A percentile compares a stretch with the other conserved stretches of the same genome.
Conservation (phyloP, 495 filamentous ascomycete genomes). For the Acidomyces sp. region DNA sequence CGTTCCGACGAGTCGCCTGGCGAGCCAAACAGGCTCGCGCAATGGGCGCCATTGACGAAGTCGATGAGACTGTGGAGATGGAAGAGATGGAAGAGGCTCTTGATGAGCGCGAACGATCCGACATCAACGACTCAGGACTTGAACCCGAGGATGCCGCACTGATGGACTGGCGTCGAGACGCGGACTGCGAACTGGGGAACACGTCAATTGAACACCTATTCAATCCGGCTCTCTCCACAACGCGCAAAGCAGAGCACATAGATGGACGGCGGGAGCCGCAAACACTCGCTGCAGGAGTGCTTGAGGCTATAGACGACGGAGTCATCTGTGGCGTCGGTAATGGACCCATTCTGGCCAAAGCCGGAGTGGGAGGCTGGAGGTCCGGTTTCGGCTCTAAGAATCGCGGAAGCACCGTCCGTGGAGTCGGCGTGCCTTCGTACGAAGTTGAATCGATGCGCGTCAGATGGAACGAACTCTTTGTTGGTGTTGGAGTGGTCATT, state of each 20-base stretch:
- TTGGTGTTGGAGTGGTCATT: slow-evolving; percentile 11
- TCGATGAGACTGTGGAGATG: slow-evolving; percentile 47
- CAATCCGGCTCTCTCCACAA: slow-evolving; percentile 47
- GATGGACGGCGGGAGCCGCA: slow-evolving; percentile 44
- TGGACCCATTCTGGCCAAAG: slow-evolving; percentile 47
- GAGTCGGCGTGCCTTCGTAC: slow-evolving; percentile 27
- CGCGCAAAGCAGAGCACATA: slow-evolving; percentile 69
- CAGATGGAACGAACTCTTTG: neutral
- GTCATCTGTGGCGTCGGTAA: slow-evolving; percentile 71
- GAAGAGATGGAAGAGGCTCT: slow-evolving; percentile 39
- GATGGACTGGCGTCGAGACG: slow-evolving; percentile 44
- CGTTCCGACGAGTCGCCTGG: slow-evolving; percentile 71
- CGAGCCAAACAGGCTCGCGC: slow-evolving; percentile 54
- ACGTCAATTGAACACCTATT: slow-evolving; percentile 23
- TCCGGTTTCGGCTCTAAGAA: slow-evolving; percentile 28
- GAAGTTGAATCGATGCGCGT: slow-evolving; percentile 18
- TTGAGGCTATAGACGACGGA: slow-evolving; percentile 57
- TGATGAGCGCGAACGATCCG: slow-evolving; percentile 50
- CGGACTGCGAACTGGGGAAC: neutral
- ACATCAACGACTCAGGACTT: slow-evolving; percentile 84
- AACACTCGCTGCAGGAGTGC: slow-evolving; percentile 86
- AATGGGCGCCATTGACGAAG: slow-evolving; percentile 42
- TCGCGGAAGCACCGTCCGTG: slow-evolving; percentile 22
- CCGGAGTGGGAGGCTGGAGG: slow-evolving; percentile 27
- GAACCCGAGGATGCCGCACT: slow-evolving; percentile 64